These are phyloP conservation scores for Ophiosphaerella korrae DNA, from an alignment of 2,329 filamentous ascomycete species.

Conservation along the genomic window DNA sequence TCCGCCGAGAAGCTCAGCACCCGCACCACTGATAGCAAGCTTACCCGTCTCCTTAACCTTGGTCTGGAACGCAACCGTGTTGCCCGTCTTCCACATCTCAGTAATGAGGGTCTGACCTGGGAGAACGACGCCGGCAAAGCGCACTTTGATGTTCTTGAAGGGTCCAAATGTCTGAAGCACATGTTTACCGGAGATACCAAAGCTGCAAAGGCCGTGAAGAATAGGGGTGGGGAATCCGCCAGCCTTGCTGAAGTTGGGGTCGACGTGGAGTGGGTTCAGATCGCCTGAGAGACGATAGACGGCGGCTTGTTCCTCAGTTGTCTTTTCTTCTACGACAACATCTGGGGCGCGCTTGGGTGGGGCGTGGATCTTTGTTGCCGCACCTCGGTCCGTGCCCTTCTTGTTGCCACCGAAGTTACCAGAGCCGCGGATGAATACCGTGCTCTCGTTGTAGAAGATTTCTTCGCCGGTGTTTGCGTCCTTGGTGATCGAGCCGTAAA, in stretches of 20 bases:
- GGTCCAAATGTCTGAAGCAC: slow-evolving; percentile 81
- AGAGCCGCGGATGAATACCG: slow-evolving; percentile 88
- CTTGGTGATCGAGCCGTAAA: slow-evolving; percentile 79
- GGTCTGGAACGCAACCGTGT: slow-evolving; percentile 80
- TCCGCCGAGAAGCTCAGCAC: slow-evolving; percentile 71
- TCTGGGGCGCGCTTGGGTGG: slow-evolving; percentile 80
- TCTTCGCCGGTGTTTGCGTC: slow-evolving; percentile 85
- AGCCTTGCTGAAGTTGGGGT: slow-evolving; percentile 91
- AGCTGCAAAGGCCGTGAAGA: slow-evolving; percentile 94
- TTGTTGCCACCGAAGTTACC: slow-evolving; percentile 87
- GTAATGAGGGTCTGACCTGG: slow-evolving; percentile 87
- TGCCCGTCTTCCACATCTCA: slow-evolving; percentile 91
- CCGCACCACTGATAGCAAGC: slow-evolving; percentile 80
- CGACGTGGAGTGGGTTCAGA: slow-evolving; percentile 94
- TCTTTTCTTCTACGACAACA: slow-evolving; percentile 81
- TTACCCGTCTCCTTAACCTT: slow-evolving; percentile 94
- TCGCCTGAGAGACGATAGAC: slow-evolving; percentile 93
- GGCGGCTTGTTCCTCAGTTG: slow-evolving; percentile 87
- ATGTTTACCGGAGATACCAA: slow-evolving; percentile 89
- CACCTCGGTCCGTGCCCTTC: slow-evolving; percentile 78
- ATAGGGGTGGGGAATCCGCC: slow-evolving; percentile 95
- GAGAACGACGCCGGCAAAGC: slow-evolving; percentile 84
- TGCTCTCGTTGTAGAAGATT: slow-evolving; percentile 95
- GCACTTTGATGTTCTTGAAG: slow-evolving; percentile 90
- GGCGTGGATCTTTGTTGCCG: slow-evolving; percentile 78